Conservation (phyloP, 352 stramenopile genomes). For the Paralagenidium karlingii region DNA sequence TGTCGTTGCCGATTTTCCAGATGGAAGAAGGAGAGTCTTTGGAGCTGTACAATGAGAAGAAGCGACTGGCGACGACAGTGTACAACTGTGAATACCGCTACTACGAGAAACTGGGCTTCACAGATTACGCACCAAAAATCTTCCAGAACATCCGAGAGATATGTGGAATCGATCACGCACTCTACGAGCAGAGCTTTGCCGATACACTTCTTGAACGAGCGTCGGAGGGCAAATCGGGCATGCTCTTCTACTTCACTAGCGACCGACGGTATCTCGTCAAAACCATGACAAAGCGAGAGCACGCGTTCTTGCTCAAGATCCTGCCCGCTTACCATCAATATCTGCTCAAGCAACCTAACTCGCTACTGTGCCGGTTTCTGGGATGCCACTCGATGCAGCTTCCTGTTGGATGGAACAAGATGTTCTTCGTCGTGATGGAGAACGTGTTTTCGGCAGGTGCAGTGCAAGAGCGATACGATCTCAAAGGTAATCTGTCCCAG, state of each 20-base stretch:
- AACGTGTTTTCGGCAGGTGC: slow-evolving; percentile 72
- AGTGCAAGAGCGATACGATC: slow-evolving; percentile 69
- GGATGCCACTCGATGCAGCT: slow-evolving; percentile 83
- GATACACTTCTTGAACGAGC: slow-evolving; percentile 71
- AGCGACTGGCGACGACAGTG: slow-evolving; percentile 63
- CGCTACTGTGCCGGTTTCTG: slow-evolving; percentile 67
- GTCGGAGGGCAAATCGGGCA: slow-evolving; percentile 76
- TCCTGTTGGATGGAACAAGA: slow-evolving; percentile 82
- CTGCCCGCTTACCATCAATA: slow-evolving; percentile 80
- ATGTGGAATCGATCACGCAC: slow-evolving; percentile 58
- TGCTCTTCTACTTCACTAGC: slow-evolving; percentile 84
- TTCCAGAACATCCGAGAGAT: slow-evolving; percentile 76
- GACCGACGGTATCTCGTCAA: slow-evolving; percentile 80
- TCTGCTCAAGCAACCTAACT: slow-evolving; percentile 68
- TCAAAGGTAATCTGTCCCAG: slow-evolving; percentile 42
- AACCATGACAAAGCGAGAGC: slow-evolving; percentile 82
- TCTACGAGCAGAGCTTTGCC: slow-evolving; percentile 77
- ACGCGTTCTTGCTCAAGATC: slow-evolving; percentile 71
- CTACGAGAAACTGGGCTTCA: slow-evolving; percentile 81
- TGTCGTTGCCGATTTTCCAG: slow-evolving; percentile 34
- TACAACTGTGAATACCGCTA: slow-evolving; percentile 75
- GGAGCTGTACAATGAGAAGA: slow-evolving; percentile 71
- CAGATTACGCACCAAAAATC: slow-evolving; percentile 73
- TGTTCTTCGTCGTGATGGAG: slow-evolving; percentile 86
- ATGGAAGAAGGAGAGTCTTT: slow-evolving; percentile 44